These are phyloP conservation scores for Serpula lacrymans DNA, from an alignment of 768 basidiomycete species.

Conservation along the genomic window DNA sequence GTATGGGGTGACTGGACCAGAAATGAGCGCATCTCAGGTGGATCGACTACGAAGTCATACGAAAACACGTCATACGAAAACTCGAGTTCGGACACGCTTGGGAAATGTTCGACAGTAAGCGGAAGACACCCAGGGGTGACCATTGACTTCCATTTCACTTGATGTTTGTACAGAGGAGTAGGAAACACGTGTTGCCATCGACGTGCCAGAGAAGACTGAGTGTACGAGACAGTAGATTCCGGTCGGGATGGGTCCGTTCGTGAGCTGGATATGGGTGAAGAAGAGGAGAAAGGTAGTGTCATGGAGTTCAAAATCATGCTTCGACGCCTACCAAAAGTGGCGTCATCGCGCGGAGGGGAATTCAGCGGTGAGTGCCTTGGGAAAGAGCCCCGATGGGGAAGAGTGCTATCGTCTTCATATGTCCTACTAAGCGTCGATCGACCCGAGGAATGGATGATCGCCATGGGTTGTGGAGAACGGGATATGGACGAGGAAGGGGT, in stretches of 20 bases:
- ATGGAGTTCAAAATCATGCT: constrained; percentile 38
- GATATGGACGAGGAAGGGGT: constrained; percentile 29
- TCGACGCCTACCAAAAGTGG: constrained; percentile 49
- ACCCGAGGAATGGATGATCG: constrained; percentile 35
- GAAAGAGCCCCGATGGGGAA: constrained; percentile 45
- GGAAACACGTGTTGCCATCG: constrained; percentile 91
- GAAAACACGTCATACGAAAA: constrained; percentile 76
- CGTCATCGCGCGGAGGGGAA: constrained; percentile 71
- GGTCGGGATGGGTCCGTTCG: constrained; percentile 70
- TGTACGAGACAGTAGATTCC: constrained; percentile 51
- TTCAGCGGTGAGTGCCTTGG: constrained; percentile 60
- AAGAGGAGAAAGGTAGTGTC: constrained; percentile 44
- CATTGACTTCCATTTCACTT: constrained; percentile 90
- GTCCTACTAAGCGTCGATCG: constrained; percentile 49
- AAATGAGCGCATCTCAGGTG: constrained; percentile 82
- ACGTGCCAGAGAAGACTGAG: constrained; percentile 72
- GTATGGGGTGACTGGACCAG: constrained; percentile 65
- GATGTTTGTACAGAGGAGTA: constrained; percentile 67
- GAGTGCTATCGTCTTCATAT: constrained; percentile 54
- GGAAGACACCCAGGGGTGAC: constrained; percentile 85
- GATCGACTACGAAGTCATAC: constrained; percentile 86
- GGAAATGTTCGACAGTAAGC: constrained; percentile 87
- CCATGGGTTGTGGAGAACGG: constrained; percentile 40
- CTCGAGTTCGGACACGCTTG: constrained; percentile 70
- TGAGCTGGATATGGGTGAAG: constrained; percentile 34